These are phyloP conservation scores for Cutaneotrichosporon sp. DNA, from an alignment of 1,284 basidiomycete genomes.

Conservation along the genomic window DNA sequence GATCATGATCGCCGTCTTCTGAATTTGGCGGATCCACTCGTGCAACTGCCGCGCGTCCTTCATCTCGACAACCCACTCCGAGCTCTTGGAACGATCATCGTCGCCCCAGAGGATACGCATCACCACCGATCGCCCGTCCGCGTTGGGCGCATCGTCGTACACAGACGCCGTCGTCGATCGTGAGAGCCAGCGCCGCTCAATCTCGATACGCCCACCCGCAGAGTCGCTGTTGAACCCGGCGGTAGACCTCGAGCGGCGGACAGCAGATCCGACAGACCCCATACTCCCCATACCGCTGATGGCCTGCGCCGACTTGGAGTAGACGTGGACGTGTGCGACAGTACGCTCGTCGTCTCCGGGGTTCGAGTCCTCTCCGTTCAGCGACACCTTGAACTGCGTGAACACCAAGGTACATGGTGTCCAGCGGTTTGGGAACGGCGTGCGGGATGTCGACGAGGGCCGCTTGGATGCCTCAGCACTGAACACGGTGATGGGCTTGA, in stretches of 20 bases:
- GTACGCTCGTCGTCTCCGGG: conserved; percentile 20
- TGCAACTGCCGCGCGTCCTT: conserved; percentile 33
- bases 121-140: conserved; percentile 16
- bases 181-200: conserved; percentile 22
- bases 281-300: no score
- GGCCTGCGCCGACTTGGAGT: neutral
- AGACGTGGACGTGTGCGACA: conserved; percentile 27
- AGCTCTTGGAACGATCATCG: conserved; percentile 21
- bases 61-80: conserved; percentile 43
- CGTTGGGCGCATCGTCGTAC: conserved; percentile 15
- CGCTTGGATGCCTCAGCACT: conserved; percentile 24
- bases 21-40: conserved; percentile 43
- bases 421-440: conserved; percentile 15
- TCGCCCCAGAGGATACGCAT: conserved; percentile 26
- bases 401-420: conserved; percentile 26
- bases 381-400: conserved; percentile 24
- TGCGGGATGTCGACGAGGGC: conserved; percentile 8
- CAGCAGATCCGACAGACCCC: neutral
- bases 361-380: conserved; percentile 11
- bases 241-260: conserved; percentile 17
- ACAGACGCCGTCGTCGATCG: conserved; percentile 17
- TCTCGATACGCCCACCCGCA: conserved; percentile 15
- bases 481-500: conserved; percentile 38
- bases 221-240: conserved; percentile 2
- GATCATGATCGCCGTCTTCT: conserved; percentile 36